phyloP scores from a whole-genome alignment of 2,329 filamentous ascomycete species.

The Sporothrix sp. region DNA sequence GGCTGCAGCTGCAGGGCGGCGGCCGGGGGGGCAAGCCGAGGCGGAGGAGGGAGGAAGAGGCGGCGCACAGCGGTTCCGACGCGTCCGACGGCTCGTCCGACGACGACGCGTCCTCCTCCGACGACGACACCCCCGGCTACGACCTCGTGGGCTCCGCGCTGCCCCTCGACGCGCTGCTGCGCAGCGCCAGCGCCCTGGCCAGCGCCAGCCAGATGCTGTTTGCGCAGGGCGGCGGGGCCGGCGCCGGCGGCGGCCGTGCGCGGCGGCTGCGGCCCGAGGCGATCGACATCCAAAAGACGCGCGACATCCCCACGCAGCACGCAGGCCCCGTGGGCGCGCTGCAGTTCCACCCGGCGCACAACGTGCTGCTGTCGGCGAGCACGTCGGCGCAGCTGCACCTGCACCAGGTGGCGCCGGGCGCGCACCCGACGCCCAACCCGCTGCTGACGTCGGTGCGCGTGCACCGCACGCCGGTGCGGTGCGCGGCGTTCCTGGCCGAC shows the following conservation, averaged over 20 bases:
- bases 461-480: slow-evolving; percentile 71
- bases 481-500: slow-evolving; percentile 60
- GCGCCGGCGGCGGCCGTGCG: slow-evolving; percentile 33
- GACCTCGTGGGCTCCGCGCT: slow-evolving; percentile 55
- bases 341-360: slow-evolving; percentile 80
- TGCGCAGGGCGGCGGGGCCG: slow-evolving; percentile 22
- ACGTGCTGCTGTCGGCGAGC: slow-evolving; percentile 82
- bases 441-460: slow-evolving; percentile 84
- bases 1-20: slow-evolving; percentile 23
- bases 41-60: slow-evolving; percentile 26
- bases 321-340: slow-evolving; percentile 73
- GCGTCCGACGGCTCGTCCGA: slow-evolving; percentile 19
- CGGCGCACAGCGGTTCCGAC: slow-evolving; percentile 23
- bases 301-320: slow-evolving; percentile 73
- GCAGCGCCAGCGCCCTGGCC: slow-evolving; percentile 60
- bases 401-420: slow-evolving; percentile 74
- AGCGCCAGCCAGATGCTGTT: slow-evolving; percentile 24
- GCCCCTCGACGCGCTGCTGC: slow-evolving; percentile 71
- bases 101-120: slow-evolving; percentile 30
- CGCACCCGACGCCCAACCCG: slow-evolving; percentile 71
- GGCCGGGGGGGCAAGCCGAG: neutral
- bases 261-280: slow-evolving; percentile 76
- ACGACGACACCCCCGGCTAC: slow-evolving; percentile 17
- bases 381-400: slow-evolving; percentile 77
- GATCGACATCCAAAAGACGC: slow-evolving; percentile 79